Evolutionary conservation across 148 eudicot genomes (phyloP).

Genomic region (Vaccinium darrowii): DNA sequence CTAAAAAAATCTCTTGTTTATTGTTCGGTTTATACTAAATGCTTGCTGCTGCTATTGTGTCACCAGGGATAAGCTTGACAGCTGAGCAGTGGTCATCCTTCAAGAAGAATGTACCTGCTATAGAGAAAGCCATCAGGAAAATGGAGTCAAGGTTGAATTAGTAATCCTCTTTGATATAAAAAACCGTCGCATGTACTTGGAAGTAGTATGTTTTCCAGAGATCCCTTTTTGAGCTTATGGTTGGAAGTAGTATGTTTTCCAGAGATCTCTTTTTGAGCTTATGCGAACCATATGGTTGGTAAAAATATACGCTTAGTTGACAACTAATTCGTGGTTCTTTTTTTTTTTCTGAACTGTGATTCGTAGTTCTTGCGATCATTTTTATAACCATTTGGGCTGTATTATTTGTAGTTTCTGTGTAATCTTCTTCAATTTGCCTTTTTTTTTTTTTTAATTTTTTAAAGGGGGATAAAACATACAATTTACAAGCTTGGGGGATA

Average conservation of each 20-base stretch:
- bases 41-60: neutral
- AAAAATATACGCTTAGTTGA: neutral
- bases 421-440: neutral
- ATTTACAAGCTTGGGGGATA: neutral
- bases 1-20: neutral
- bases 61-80: constrained; percentile 81
- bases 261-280: neutral
- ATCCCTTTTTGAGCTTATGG: neutral
- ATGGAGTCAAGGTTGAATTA: constrained; percentile 47
- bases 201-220: neutral
- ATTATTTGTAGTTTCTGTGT: neutral
- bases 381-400: neutral
- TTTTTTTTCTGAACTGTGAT: too few species aligned
- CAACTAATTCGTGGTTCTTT: neutral
- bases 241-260: neutral
- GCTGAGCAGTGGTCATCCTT: constrained; percentile 82
- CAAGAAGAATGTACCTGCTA: constrained; percentile 70
- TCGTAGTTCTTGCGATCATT: neutral
- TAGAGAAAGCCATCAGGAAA: constrained; percentile 79
- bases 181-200: neutral
- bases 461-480: neutral
- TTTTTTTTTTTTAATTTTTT: neutral
- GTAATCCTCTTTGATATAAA: neutral
- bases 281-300: neutral
- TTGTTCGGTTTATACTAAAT: constrained; percentile 4